These are phyloP conservation scores for Imleria badia DNA, from an alignment of 768 basidiomycete genomes.

Conservation along the genomic window DNA sequence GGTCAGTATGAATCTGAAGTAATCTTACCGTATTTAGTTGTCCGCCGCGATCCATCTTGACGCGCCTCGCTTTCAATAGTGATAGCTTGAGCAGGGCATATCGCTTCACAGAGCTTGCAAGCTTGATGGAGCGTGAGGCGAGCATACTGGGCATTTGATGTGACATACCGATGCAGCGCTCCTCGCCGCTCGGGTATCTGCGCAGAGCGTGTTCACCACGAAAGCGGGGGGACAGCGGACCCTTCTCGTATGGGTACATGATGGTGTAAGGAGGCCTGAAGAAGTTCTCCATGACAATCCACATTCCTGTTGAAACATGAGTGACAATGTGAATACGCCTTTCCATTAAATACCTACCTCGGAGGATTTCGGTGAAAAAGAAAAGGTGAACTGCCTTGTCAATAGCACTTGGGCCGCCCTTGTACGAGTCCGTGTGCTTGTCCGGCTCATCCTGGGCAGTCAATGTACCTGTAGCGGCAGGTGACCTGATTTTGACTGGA, in stretches of 20 bases:
- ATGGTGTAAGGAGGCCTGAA: constrained; percentile 97
- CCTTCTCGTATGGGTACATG: constrained; percentile 98
- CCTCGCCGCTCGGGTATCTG: constrained; percentile 96
- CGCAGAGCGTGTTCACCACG: constrained; percentile 97
- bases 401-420: constrained; percentile 81
- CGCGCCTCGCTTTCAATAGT: constrained; percentile 98
- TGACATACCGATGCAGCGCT: constrained; percentile 92
- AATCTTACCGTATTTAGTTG: constrained; percentile 88
- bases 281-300: constrained; percentile 91
- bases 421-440: constrained; percentile 65
- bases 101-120: constrained; percentile 98
- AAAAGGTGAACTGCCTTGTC: constrained; percentile 96
- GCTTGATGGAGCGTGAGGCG: constrained; percentile 47
- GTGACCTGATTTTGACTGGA: constrained; percentile 32
- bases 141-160: neutral
- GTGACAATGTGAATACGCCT: neutral
- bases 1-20: neutral
- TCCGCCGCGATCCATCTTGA: constrained; percentile 91
- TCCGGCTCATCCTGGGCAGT: constrained; percentile 44
- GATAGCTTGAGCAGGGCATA: constrained; percentile 98
- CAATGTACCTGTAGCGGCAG: constrained; percentile 32
- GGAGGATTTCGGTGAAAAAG: constrained; percentile 97
- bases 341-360: constrained; percentile 59
- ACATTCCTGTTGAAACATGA: constrained; percentile 71
- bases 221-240: constrained; percentile 95